Base-by-base conservation (phyloP, 768 basidiomycete species). In the Mycena amicta region DNA sequence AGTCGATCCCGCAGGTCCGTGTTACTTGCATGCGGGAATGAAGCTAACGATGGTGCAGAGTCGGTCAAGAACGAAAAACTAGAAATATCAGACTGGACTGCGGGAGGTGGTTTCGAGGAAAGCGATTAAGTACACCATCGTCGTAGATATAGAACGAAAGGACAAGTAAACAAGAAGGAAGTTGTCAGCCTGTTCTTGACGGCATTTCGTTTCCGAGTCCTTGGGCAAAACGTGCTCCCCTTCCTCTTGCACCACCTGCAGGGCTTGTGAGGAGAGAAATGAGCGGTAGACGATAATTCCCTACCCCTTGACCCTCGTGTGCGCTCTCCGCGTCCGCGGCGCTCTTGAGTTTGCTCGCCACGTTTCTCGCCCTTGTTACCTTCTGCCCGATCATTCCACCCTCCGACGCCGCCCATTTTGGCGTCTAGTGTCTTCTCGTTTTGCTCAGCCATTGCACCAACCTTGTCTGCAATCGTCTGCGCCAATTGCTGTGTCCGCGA, bases 401-500 rank as follows among this genome's bases (percentile, higher is more conserved):
- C 81, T 33, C 78, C 72, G 33, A 77, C 73, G 4, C 83, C 83
- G 51, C 93, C 93, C 65, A 95, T 84, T 71, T 94, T 95, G 63
- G 80, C 68, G 70, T 97, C 95, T 46, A 97, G 75, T 1, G 84
- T 78, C 78, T 95, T 96, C 74, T 98, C 95, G 67, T 93, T 96
- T 65, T 92, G 89, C 68, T 98, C 95, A 4, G 95, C 87, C 84
- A 98, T 80, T 20, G 82, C 79, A 25, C 82, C 86, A 20, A 95
- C 83, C 74, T 93, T 92, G 66, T 98, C 95, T 5, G 96, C 90
- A 41, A 99, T 82, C 39, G 85, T 83, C 67, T 90, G 90, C 1
- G 93, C 88, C n/a, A 98, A 79, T 70, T 94, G 90, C 72, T 99
- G 97, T 3, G 89, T 80, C 46, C 92, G 89, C 16, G 90, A 87